These are phyloP conservation scores for Leccinum olivaceopallidum DNA, from an alignment of 768 basidiomycete genomes.

Conservation along the genomic window DNA sequence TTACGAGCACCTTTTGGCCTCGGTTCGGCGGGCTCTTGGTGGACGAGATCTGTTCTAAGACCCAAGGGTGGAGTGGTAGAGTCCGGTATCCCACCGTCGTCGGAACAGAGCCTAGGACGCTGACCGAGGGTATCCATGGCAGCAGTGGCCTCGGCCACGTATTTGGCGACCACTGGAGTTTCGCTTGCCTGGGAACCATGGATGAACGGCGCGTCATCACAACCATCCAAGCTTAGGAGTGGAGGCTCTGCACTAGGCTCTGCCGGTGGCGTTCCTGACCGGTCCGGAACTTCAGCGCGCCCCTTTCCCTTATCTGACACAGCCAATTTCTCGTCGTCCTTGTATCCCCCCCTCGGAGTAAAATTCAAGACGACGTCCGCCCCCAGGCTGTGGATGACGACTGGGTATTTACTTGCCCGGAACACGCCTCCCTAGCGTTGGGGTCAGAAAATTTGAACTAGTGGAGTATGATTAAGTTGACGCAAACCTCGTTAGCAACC, in stretches of 20 bases:
- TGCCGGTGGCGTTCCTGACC: slow-evolving; percentile 3
- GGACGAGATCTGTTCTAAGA: slow-evolving; percentile 1
- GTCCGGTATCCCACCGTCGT: not conserved
- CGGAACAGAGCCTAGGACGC: not conserved
- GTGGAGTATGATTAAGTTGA: too few species aligned
- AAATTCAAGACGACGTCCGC: slow-evolving; percentile 24
- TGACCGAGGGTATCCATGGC: slow-evolving; percentile 13
- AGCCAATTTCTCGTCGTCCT: not conserved
- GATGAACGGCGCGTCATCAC: not conserved
- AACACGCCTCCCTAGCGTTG: slow-evolving; percentile 25
- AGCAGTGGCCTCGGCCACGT: not conserved
- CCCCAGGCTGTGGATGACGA: slow-evolving; percentile 29
- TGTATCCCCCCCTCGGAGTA: slow-evolving; percentile 29
- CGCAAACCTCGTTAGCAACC: too few species aligned
- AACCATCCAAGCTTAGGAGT: not conserved
- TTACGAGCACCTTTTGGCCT: slow-evolving; percentile 7
- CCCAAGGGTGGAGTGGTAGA: not conserved
- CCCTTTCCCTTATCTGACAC: slow-evolving; percentile 16
- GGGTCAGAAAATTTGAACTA: slow-evolving; percentile 1
- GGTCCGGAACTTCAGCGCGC: slow-evolving; percentile 9
- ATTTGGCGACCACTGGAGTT: slow-evolving; percentile 4
- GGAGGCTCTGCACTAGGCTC: slow-evolving; percentile 2
- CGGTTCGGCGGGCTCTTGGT: slow-evolving; percentile 5
- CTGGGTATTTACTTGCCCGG: slow-evolving; percentile 21
- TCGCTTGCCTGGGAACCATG: not conserved